Percentiles rank a stretch among this genome's conserved stretches.
Conservation (phyloP, 192 early-diverging fungal genomes). For the Coemansia sp. region DNA sequence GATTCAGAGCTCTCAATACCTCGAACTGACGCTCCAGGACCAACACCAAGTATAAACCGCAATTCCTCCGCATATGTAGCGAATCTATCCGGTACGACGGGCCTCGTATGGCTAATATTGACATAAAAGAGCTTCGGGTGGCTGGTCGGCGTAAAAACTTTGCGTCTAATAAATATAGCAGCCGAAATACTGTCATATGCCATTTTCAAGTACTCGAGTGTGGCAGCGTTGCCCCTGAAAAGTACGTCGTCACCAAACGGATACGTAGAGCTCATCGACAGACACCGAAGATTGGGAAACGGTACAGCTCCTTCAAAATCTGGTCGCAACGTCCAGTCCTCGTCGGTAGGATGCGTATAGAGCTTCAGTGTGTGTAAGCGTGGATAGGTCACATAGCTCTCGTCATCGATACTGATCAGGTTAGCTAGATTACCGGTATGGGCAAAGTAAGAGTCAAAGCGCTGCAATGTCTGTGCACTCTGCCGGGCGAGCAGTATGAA, state of each 20-base stretch:
- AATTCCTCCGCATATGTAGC: too few relatives aligned
- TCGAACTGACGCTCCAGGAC: background rate
- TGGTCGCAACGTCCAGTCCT: background rate
- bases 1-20: background rate
- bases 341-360: background rate
- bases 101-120: background rate
- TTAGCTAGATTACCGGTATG: background rate
- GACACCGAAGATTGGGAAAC: background rate
- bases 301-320: background rate
- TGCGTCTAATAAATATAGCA: background rate
- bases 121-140: background rate
- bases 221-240: background rate
- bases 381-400: background rate
- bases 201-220: background rate
- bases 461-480: background rate
- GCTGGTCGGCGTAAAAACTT: background rate
- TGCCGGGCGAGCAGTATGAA: background rate
- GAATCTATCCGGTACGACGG: background rate
- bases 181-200: background rate
- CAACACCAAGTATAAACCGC: background rate
- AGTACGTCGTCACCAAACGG: slow-evolving; percentile 3
- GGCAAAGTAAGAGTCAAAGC: background rate
- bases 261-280: background rate
- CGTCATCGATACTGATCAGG: background rate
- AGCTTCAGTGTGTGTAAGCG: background rate